Percentiles rank a stretch among this genome's conserved stretches.
phyloP scores from a whole-genome alignment of 108 stramenopile species.

The Fistulifera pelliculosa region DNA sequence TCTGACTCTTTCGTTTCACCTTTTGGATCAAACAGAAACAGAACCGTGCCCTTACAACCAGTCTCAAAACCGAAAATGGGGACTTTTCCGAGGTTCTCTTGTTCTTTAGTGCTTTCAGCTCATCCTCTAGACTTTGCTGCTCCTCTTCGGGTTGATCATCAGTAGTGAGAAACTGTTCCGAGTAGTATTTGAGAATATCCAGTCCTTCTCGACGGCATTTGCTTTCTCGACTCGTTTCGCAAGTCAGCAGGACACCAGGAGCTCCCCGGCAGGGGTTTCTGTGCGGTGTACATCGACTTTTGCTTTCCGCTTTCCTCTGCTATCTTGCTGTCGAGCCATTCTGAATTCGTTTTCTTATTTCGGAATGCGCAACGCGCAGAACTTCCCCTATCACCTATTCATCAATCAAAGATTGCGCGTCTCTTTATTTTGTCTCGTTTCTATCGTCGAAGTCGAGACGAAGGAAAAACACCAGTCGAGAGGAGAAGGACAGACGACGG shows the following conservation, averaged over 20 bases:
- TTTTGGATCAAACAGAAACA: conserved; percentile 42
- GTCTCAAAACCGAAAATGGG: conserved; percentile 46
- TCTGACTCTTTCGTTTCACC: conserved; percentile 14
- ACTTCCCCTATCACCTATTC: no score
- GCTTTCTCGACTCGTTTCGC: conserved; percentile 57
- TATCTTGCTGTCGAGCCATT: no score
- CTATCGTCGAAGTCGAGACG: no score
- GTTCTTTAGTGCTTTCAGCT: conserved; percentile 49
- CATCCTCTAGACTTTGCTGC: conserved; percentile 60
- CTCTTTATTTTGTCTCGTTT: no score
- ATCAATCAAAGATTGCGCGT: no score
- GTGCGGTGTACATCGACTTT: background rate
- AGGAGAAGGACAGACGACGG: no score
- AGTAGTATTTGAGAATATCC: conserved; percentile 62
- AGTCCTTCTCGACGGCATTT: conserved; percentile 71
- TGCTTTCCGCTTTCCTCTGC: background rate
- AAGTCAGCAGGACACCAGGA: conserved; percentile 60
- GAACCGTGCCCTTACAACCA: conserved; percentile 55
- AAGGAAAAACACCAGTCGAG: no score
- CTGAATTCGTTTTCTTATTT: no score
- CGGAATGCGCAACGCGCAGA: no score
- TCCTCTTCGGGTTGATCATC: conserved; percentile 3
- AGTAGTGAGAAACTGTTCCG: conserved; percentile 3
- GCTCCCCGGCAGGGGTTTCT: conserved; percentile 42
- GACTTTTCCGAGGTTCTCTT: background rate